phyloP scores from a whole-genome alignment of 2,329 filamentous ascomycete species.

The Claviceps humidiphila region DNA sequence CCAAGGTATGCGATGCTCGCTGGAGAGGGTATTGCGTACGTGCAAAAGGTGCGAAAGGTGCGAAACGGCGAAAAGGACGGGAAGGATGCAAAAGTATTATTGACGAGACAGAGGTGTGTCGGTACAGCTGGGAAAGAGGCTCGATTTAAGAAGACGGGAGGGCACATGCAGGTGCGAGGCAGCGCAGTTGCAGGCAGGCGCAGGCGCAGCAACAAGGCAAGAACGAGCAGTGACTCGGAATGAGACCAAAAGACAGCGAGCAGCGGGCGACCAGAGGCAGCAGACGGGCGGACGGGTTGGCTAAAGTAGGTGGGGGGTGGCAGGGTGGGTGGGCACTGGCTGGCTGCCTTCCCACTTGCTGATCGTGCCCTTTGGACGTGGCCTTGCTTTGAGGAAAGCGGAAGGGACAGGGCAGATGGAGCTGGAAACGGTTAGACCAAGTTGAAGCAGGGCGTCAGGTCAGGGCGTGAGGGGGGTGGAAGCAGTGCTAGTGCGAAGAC shows the following conservation, averaged over 20 bases:
- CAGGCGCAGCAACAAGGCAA: slow-evolving; percentile 7
- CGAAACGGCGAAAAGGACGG: neutral
- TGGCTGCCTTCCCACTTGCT: neutral
- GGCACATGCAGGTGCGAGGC: slow-evolving; percentile 5
- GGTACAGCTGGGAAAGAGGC: slow-evolving; percentile 2
- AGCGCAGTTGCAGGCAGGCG: slow-evolving; percentile 7
- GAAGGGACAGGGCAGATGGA: neutral
- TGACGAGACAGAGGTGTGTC: slow-evolving; percentile 2
- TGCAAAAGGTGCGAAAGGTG: neutral
- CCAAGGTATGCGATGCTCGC: slow-evolving; percentile 1
- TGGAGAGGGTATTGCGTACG: neutral
- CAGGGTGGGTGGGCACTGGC: slow-evolving; percentile 1
- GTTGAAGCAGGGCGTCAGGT: neutral
- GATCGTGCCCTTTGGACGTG: neutral
- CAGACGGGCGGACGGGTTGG: neutral
- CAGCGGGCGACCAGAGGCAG: neutral
- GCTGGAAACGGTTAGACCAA: neutral
- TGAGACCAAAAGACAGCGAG: neutral
- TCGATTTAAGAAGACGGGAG: slow-evolving; percentile 1
- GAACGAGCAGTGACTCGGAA: neutral
- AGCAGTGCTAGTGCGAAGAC: neutral
- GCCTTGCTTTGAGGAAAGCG: neutral
- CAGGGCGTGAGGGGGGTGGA: neutral
- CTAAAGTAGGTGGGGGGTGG: neutral
- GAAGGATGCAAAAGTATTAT: neutral